Evolutionary conservation across 108 stramenopile genomes (phyloP).

Genomic region (Cyclotella distinguenda): DNA sequence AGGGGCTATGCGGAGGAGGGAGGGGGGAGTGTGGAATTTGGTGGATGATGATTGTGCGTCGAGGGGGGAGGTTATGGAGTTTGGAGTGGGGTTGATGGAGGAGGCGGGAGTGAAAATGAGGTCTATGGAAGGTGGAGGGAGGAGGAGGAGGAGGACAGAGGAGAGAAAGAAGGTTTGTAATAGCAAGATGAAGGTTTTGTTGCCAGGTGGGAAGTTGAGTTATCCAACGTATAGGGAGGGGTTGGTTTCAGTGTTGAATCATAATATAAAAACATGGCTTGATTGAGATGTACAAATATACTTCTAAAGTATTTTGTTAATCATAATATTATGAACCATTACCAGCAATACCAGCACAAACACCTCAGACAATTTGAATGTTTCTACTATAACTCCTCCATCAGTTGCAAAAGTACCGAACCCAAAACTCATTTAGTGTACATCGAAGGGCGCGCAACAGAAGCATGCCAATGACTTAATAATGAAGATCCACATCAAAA

Average conservation of each 20-base stretch:
- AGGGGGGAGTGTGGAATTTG: conserved; percentile 55
- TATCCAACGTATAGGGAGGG: conserved; percentile 75
- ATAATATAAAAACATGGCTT: conserved; percentile 21
- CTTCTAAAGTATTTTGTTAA: background rate
- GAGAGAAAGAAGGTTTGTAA: conserved; percentile 64
- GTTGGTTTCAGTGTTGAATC: conserved; percentile 18
- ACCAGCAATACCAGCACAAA: background rate
- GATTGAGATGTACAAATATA: background rate
- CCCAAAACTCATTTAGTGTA: background rate
- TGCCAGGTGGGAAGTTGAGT: conserved; percentile 25
- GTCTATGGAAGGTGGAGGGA: conserved; percentile 8
- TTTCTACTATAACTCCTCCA: background rate
- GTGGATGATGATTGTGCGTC: conserved; percentile 68
- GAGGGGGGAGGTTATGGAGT: conserved; percentile 50
- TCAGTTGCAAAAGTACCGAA: background rate
- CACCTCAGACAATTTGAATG: background rate
- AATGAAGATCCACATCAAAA: background rate
- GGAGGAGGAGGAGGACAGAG: conserved; percentile 45
- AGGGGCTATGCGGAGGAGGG: conserved; percentile 28
- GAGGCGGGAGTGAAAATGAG: conserved; percentile 1
- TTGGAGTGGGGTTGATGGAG: conserved; percentile 36
- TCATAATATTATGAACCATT: too few species aligned
- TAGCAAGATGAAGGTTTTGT: conserved; percentile 45
- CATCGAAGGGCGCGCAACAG: background rate
- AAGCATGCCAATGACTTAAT: background rate